Base-by-base conservation (phyloP, 495 filamentous ascomycete genomes). In the Gamarada debralockiae region DNA sequence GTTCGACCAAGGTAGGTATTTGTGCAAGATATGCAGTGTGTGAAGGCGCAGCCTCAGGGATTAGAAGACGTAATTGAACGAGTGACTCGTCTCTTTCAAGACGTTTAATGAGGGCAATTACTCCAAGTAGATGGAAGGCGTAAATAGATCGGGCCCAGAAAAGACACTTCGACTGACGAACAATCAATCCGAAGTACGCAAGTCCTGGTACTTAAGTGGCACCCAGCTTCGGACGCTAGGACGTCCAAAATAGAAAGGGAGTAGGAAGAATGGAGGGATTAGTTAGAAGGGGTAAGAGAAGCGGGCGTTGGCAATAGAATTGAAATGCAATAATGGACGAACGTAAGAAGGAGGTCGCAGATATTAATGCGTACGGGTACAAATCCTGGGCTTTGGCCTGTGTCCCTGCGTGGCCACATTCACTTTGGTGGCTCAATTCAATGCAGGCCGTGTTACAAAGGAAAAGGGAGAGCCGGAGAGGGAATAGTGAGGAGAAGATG, bases 1-100 rank as follows among this genome's bases (percentile, higher is more conserved):
- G 60, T 59, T 42, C 52, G 58, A 59, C 42, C 48, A 57, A 59
- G 58, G 37, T 39, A 39, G n/a, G n/a, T 42, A 31, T 31, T 17
- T 22, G 42, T 27, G 42, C 18, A 38, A 17, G 50, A 18, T 8
- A 50, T 39, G 34, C 22, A 40, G 15, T 25, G 31, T 42, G 31
- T 49, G 43, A 55, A 53, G 58, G 58, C 58, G 29, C 58, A 60
- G 58, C 58, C 53, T 54, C 40, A 38, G 52, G 41, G 37, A 50
- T 50, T 43, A 53, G 27, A n/a, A 37, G 17, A 47, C 13, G n/a
- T 31, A 49, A 54, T 34, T 48, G 52, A 61, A 61, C 59, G 59
- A 61, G 51, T 58, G 59, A 55, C 4, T 17, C 55, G 55, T 58
- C 54, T 61, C n/a, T 55, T 48, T 53, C 17, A 25, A 50, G 44